Percentiles rank a stretch among this genome's conserved stretches.
Evolutionary conservation across 306 rosid genomes (phyloP).

Genomic region (Casuarina cunninghamiana): DNA sequence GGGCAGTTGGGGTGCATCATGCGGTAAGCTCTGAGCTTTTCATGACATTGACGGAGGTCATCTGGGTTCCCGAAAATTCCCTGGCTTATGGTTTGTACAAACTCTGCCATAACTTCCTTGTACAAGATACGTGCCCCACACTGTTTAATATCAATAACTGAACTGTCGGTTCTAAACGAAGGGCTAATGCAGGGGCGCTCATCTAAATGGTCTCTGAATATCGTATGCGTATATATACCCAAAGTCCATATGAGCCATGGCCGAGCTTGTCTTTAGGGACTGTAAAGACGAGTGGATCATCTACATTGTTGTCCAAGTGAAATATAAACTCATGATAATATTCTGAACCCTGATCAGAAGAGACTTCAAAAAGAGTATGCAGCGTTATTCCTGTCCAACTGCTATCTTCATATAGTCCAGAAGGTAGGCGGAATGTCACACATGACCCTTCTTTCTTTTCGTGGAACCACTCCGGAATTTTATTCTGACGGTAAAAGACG

Average conservation of each 20-base stretch:
- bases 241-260: not conserved
- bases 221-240: not conserved
- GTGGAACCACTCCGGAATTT: not conserved
- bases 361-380: not conserved
- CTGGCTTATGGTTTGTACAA: too few relatives aligned
- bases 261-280: not conserved
- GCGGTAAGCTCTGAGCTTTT: too few relatives aligned
- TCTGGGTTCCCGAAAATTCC: not conserved
- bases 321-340: not conserved
- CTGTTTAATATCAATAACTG: too few relatives aligned
- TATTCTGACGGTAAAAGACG: not conserved
- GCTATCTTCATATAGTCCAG: not conserved
- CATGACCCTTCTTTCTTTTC: not conserved
- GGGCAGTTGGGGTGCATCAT: not conserved
- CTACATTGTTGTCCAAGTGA: not conserved
- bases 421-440: not conserved
- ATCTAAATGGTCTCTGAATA: not conserved
- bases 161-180: not conserved
- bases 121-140: not conserved
- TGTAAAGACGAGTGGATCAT: not conserved
- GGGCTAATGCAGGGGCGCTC: not conserved
- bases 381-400: not conserved
- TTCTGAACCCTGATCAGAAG: not conserved
- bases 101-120: not conserved
- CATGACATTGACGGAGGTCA: not conserved